These are phyloP conservation scores for Plasmodium malariae DNA, from an alignment of 169 alveolate species.

Conservation along the genomic window DNA sequence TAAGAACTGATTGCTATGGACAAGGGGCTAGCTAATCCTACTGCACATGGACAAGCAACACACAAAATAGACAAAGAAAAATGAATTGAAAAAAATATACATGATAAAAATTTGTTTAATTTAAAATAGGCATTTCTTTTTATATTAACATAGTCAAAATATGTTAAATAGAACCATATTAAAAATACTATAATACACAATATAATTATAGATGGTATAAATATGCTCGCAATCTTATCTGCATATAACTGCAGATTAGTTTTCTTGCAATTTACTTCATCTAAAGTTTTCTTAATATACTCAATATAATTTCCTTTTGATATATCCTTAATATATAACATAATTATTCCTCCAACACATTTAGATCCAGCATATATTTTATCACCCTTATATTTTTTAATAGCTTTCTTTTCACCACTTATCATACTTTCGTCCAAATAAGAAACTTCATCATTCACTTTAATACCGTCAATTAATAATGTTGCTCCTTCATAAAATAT, in stretches of 20 bases:
- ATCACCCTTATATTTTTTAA: conserved; percentile 68
- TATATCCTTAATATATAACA: conserved; percentile 38
- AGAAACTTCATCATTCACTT: conserved; percentile 54
- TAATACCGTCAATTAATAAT: conserved; percentile 66
- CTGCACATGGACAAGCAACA: conserved; percentile 78
- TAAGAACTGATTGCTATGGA: conserved; percentile 72
- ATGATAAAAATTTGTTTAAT: conserved; percentile 38
- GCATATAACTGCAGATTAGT: conserved; percentile 76
- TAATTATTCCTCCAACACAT: conserved; percentile 48
- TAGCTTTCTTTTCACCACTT: conserved; percentile 63
- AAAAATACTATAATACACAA: conserved; percentile 67
- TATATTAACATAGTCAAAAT: conserved; percentile 60
- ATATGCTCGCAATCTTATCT: conserved; percentile 66
- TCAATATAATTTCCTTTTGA: conserved; percentile 70
- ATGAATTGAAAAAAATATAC: conserved; percentile 65
- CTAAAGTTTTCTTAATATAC: conserved; percentile 62
- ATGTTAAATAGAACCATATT: conserved; percentile 58
- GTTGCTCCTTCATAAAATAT: conserved; percentile 68
- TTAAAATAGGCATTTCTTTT: conserved; percentile 35
- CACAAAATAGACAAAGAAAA: conserved; percentile 73
- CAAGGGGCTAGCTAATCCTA: conserved; percentile 70
- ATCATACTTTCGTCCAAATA: conserved; percentile 72
- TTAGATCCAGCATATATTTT: conserved; percentile 76
- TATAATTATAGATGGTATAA: conserved; percentile 47
- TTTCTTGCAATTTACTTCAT: conserved; percentile 56